Conservation (phyloP, 1,284 basidiomycete species). For the Clitocybe nebularis region DNA sequence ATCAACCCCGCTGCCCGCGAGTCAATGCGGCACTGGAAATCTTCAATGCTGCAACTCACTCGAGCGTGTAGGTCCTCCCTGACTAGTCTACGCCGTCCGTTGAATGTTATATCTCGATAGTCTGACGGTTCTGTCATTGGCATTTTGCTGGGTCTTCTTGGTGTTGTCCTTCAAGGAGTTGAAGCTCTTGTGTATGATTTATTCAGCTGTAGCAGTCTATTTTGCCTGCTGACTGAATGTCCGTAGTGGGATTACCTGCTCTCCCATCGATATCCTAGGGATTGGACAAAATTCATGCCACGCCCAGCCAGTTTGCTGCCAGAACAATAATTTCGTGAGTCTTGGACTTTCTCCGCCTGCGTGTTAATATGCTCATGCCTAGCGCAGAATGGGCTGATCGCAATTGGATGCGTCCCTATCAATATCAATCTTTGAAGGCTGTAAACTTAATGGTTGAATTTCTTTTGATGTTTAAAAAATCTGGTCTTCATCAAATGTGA, state of each 20-base stretch:
- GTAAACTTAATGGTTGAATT: too few relatives aligned
- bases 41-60: conserved; percentile 27
- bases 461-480: background rate
- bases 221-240: background rate
- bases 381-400: conserved; percentile 30
- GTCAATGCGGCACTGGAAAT: conserved; percentile 26
- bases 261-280: conserved; percentile 27
- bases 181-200: conserved; percentile 21
- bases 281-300: conserved; percentile 27
- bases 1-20: conserved; percentile 20
- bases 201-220: background rate
- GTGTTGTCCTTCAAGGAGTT: conserved; percentile 23
- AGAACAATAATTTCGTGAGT: conserved; percentile 36
- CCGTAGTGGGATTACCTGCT: conserved; percentile 26
- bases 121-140: conserved; percentile 20
- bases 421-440: conserved; percentile 33
- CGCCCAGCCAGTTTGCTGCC: conserved; percentile 34
- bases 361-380: conserved; percentile 5
- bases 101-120: conserved; percentile 10
- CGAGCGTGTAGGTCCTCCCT: conserved; percentile 18
- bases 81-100: background rate
- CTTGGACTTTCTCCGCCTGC: background rate
- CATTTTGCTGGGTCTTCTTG: conserved; percentile 24
- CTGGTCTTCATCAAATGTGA: background rate
- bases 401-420: conserved; percentile 37